phyloP scores from a whole-genome alignment of 2,329 filamentous ascomycete species.

The Neopestalotiopsis clavispora region DNA sequence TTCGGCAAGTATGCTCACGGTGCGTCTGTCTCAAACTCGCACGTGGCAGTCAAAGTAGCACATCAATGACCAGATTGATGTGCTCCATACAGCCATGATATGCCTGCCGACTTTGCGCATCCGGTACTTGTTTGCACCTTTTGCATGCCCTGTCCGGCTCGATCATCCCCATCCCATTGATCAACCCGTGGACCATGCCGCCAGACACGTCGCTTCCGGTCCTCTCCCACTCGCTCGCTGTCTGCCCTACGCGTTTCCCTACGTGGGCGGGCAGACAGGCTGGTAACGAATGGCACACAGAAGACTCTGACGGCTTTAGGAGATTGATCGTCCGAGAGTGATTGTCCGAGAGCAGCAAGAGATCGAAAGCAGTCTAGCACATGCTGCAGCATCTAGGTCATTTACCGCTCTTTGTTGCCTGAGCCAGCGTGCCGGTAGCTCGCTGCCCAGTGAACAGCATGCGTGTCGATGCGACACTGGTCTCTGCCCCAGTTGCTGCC shows the following conservation, averaged over 20 bases:
- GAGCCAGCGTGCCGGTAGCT: neutral
- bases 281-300: neutral
- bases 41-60: neutral
- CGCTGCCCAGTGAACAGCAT: conserved; percentile 4
- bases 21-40: neutral
- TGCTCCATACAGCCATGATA: neutral
- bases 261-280: neutral
- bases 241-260: neutral
- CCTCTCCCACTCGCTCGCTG: neutral
- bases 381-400: conserved; percentile 7
- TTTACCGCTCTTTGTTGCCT: conserved; percentile 1
- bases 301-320: neutral
- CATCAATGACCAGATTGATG: neutral
- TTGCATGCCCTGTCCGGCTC: neutral
- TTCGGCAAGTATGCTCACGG: neutral
- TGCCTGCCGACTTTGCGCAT: neutral
- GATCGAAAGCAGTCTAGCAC: conserved; percentile 1
- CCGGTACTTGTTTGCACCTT: conserved; percentile 1
- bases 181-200: neutral
- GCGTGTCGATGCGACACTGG: neutral
- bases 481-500: neutral
- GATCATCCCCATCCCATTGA: neutral
- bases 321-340: neutral
- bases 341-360: neutral
- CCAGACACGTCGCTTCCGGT: neutral